These are phyloP conservation scores for Hygrophoropsis aurantiaca DNA, from an alignment of 768 basidiomycete genomes.

Conservation along the genomic window DNA sequence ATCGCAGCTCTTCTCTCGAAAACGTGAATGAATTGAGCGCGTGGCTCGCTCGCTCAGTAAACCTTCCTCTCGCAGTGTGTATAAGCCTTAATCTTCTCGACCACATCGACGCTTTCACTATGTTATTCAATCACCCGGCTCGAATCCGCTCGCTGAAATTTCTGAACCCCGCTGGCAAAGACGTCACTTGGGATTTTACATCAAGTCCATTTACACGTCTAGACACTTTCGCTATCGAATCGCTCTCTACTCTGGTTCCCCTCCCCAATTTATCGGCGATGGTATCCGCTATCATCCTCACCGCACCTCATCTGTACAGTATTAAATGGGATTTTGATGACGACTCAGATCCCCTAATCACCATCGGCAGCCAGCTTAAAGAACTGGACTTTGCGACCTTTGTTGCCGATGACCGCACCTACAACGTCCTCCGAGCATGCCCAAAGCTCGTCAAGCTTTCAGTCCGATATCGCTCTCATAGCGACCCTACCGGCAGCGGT, in stretches of 20 bases:
- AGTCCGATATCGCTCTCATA: background rate
- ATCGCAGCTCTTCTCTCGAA: background rate
- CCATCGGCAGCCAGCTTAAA: no score
- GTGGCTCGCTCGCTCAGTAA: conserved; percentile 1
- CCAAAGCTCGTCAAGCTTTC: background rate
- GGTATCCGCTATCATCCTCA: background rate
- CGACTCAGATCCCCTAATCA: background rate
- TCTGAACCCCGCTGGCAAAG: background rate
- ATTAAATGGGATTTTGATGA: conserved; percentile 1
- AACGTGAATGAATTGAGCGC: background rate
- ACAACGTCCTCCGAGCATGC: conserved; percentile 5
- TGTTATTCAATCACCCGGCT: background rate
- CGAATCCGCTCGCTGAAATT: background rate
- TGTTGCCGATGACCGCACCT: background rate
- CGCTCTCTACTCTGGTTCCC: background rate
- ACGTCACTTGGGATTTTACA: background rate
- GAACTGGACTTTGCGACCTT: no score
- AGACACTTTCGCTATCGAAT: background rate
- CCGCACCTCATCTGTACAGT: conserved; percentile 1
- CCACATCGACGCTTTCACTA: background rate
- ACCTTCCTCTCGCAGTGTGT: background rate
- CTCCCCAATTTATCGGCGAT: no score
- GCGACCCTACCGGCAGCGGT: background rate
- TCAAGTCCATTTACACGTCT: background rate
- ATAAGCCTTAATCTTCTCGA: background rate